Base-by-base conservation (phyloP, 2,329 filamentous ascomycete species). In the Plectosphaerella cucumerina region DNA sequence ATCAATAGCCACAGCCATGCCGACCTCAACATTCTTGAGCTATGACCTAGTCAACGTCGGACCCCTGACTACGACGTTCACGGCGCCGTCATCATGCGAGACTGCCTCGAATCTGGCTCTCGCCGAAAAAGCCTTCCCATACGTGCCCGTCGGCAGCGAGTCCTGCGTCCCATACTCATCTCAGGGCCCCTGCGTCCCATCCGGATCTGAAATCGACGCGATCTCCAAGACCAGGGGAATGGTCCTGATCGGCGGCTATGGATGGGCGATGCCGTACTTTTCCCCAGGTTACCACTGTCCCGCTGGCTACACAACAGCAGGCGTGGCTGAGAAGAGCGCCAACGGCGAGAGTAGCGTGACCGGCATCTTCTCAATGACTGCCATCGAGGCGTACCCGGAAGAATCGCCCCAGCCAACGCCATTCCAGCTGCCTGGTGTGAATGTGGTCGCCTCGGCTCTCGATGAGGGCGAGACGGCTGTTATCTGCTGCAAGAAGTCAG, bases 1-100 rank as follows among this genome's bases (percentile, higher is more conserved):
- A 77, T 81, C 14, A 76, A 37, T 14, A 34, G 31, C 12, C n/a
- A 37, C 6, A 37, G 53, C n/a, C n/a, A 18, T 11, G 26, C 47
- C 6, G 23, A 54, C 12, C 15, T 44, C 42, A 23, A 44, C 20
- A 14, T 22, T 22, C 20, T 14, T 15, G 3, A 26, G 20, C 42
- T 22, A 22, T n/a, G 42, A 44, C 6, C 42, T 23, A 10, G 12
- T 44, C 42, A 44, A 44, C 21, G 42, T 44, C 42, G 42, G 20
- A 9, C 42, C 42, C 12, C 42, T 44, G 17, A 23, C 42, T 3
- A 44, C 42, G 20, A 44, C 42, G 5, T 44, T 44, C 42, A 44
- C 42, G 8, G 43, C 23, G 15, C 23, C 43, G 12, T 14, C 23
- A 22, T 22, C 43, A 33, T 45, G 43, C 26, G n/a, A 6, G 22